Percentiles rank a stretch among this genome's conserved stretches.
phyloP scores from a whole-genome alignment of 768 basidiomycete species.

The Trametes elegans region DNA sequence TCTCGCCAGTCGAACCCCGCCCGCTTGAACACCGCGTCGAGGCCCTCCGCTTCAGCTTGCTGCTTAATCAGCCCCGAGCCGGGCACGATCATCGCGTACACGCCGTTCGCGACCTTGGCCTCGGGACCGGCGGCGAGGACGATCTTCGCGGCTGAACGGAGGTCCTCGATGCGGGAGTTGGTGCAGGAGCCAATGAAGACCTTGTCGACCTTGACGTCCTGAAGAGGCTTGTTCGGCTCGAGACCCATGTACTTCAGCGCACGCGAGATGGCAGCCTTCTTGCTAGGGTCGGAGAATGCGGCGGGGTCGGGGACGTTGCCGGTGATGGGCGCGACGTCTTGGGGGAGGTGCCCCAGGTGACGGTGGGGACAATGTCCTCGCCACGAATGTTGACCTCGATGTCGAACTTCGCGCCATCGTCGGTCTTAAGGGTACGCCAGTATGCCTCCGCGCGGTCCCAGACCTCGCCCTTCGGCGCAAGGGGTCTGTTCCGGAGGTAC shows the following conservation, averaged over 20 bases:
- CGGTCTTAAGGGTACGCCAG: slow-evolving; percentile 54
- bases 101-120: slow-evolving; percentile 48
- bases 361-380: slow-evolving; percentile 60
- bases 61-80: slow-evolving; percentile 64
- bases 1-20: slow-evolving; percentile 71
- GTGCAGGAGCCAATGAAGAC: slow-evolving; percentile 70
- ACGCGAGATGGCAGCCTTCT: slow-evolving; percentile 46
- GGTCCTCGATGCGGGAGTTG: slow-evolving; percentile 65
- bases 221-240: slow-evolving; percentile 49
- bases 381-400: slow-evolving; percentile 54
- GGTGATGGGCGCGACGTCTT: slow-evolving; percentile 59
- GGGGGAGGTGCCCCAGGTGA: slow-evolving; percentile 69
- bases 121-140: slow-evolving; percentile 49
- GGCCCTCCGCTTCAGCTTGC: slow-evolving; percentile 64
- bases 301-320: slow-evolving; percentile 55
- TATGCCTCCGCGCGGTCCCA: slow-evolving; percentile 61
- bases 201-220: slow-evolving; percentile 60
- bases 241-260: slow-evolving; percentile 65
- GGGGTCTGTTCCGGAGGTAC: slow-evolving; percentile 58
- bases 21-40: slow-evolving; percentile 60
- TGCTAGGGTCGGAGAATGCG: slow-evolving; percentile 41
- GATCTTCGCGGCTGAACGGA: slow-evolving; percentile 58
- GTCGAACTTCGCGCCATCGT: slow-evolving; percentile 60
- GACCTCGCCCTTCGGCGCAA: slow-evolving; percentile 55
- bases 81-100: slow-evolving; percentile 67